Evolutionary conservation across 768 basidiomycete species (phyloP), one percentile per base, ranked within the genome.

Genomic region (Artomyces pyxidatus): DNA sequence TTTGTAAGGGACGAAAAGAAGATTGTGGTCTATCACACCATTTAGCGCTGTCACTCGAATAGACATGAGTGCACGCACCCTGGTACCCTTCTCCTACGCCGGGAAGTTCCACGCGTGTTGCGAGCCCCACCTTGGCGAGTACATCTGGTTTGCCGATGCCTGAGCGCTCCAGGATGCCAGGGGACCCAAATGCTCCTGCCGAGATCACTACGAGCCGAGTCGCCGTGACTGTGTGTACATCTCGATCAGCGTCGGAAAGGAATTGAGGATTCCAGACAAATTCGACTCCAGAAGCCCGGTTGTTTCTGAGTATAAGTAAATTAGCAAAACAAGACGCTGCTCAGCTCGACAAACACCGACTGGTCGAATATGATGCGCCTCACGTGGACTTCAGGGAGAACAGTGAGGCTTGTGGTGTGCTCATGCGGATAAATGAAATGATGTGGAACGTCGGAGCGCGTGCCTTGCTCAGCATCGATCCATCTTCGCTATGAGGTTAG

Each of bases 111-210:
- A 69, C 60, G 2, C 66, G n/a, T 0, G 60, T 58, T 14, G 57
- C 17, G 29, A 75, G 53, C 0, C 61, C 63, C n/a, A 55, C 53
- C 14, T 58, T 23, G 30, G 59, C 48, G 0, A 75, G 62, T 0
- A 68, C 37, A 0, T 54, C 53, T 37, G 50, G 50, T 6, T 60
- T 52, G 3, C 74, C 74, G 12, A 75, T 67, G 0, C 73, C 74
- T 2, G 71, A 79, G 3, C 80, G 68, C 56, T 82, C 76, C 7
- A 84, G 69, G 19, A 83, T 69, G 42, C 68, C 65, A 0, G 78
- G 72, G 0, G 72, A 72, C 11, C 71, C 71, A 21, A 73, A 64
- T 0, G 70, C 46, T 1, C 73, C 72, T 1, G 67, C 66, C 11
- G 67, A 67, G 3, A 74, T 39, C 0, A 74, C 62, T 6, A 74